Base-by-base conservation (phyloP, 352 stramenopile genomes). In the Phytophthora nicotianae region DNA sequence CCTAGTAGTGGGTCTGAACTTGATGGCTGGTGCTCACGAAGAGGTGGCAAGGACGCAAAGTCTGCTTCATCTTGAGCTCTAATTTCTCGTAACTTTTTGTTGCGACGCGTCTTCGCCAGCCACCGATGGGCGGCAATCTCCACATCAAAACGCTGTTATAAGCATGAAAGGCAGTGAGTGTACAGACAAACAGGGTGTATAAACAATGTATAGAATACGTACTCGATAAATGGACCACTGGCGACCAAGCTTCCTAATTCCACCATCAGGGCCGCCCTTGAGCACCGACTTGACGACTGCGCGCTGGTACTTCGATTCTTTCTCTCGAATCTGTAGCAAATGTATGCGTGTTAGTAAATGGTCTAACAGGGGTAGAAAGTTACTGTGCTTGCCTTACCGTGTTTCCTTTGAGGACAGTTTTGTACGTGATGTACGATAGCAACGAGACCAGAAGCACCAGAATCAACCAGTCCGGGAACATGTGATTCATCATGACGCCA, bases 401-500 rank as follows among this genome's bases (percentile, higher is more conserved):
- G 61, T 77, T 71, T 17, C 86, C 86, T 48, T 93, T 95, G 10
- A 83, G 53, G 23, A 70, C 65, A 3, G 84, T 95, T 48, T 89
- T 88, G 70, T 88, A 87, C 26, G 87, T 89, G 58, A 81, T 91
- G 68, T 81, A 85, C 33, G 81, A 85, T 1, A 95, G 73, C 59
- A 95, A 59, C 71, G 73, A 78, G 48, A 95, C 77, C 14, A 95
- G 68, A 35, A 95, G 68, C 24, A 88, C 58, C 56, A 93, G 62
- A 41, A 95, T 93, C 47, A 93, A 69, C 87, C 87, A 95, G 63
- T 91, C 83, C 8, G 87, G 87, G 48, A 95, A 82, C 38, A 90
- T 67, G 52, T 88, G 78, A 62, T 95, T 95, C 68, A 90, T 74
- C 82, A 93, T 90, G 16, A 95, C 86, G 27, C 84, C 86, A 26